These are phyloP conservation scores for Turnera subulata DNA, from an alignment of 345 rosid species.

Conservation along the genomic window DNA sequence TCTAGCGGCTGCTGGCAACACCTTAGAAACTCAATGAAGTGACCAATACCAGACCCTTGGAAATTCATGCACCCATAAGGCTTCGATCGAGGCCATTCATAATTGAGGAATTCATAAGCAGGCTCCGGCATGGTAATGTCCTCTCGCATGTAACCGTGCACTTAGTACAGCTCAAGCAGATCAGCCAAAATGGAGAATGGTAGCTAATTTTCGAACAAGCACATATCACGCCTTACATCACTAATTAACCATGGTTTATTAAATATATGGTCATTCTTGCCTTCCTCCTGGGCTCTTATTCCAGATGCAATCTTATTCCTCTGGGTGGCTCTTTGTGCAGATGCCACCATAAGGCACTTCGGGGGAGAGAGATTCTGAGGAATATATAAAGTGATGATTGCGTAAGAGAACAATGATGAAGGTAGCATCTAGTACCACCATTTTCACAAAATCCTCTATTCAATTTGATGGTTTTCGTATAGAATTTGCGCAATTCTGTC, in stretches of 20 bases:
- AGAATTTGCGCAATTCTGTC: background rate
- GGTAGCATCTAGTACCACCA: constrained; percentile 4
- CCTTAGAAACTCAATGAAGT: constrained; percentile 19
- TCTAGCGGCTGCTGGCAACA: background rate
- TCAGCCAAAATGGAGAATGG: constrained; percentile 29
- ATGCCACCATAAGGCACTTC: too few relatives aligned
- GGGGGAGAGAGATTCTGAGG: too few relatives aligned
- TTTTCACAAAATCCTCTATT: constrained; percentile 3
- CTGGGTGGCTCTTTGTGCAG: too few relatives aligned
- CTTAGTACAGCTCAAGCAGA: constrained; percentile 4
- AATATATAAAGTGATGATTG: too few relatives aligned
- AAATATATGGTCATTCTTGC: background rate
- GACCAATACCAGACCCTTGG: background rate
- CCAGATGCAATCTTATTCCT: too few relatives aligned
- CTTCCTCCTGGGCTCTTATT: too few relatives aligned
- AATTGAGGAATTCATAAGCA: background rate
- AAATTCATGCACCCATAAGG: background rate
- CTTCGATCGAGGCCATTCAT: background rate
- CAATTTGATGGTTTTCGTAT: background rate
- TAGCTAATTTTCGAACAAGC: constrained; percentile 29
- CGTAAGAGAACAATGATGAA: too few relatives aligned
- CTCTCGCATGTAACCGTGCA: too few relatives aligned
- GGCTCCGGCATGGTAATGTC: background rate
- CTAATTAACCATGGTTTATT: background rate
- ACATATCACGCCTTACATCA: constrained; percentile 1